A percentile compares a stretch with the other conserved stretches of the same genome.
Evolutionary conservation across 257 asterid species (phyloP).

Genomic region (Oldenlandia corymbosa): DNA sequence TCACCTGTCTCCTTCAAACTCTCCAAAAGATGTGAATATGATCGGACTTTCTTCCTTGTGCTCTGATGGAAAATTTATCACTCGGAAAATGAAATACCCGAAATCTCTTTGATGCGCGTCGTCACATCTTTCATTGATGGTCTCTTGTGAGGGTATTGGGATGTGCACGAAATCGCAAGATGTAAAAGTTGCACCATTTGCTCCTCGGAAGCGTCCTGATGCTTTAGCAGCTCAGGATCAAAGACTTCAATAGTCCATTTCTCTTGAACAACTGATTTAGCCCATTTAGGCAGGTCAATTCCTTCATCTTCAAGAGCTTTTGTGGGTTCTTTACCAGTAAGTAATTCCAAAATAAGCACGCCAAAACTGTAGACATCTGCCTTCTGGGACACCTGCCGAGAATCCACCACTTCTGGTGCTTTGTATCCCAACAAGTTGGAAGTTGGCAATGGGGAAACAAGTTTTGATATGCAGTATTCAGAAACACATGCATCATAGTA

Average conservation of each 20-base stretch:
- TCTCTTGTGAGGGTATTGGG: slow-evolving; percentile 27
- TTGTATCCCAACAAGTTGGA: slow-evolving; percentile 30
- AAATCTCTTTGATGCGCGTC: slow-evolving; percentile 24
- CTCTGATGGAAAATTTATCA: not conserved
- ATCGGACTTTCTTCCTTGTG: not conserved
- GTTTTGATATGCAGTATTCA: slow-evolving; percentile 41
- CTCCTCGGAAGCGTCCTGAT: slow-evolving; percentile 22
- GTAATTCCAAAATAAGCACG: slow-evolving; percentile 38
- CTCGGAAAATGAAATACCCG: slow-evolving; percentile 1
- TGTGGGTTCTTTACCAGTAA: slow-evolving; percentile 39
- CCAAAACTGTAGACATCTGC: slow-evolving; percentile 54
- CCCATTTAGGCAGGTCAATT: slow-evolving; percentile 43
- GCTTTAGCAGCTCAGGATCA: slow-evolving; percentile 30
- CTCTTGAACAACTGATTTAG: slow-evolving; percentile 27
- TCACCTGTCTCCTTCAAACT: not conserved
- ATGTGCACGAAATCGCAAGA: slow-evolving; percentile 46
- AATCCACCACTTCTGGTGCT: slow-evolving; percentile 48
- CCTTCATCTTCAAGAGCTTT: slow-evolving; percentile 31
- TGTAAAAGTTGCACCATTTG: slow-evolving; percentile 34
- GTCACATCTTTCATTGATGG: slow-evolving; percentile 38
- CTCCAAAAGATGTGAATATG: not conserved
- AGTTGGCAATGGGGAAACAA: slow-evolving; percentile 24
- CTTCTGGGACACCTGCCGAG: slow-evolving; percentile 32
- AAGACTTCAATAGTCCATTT: slow-evolving; percentile 34
- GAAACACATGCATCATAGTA: slow-evolving; percentile 31